Evolutionary conservation across 202 grass and related monocot species (phyloP).

Genomic region (Hordeum pubiflorum): DNA sequence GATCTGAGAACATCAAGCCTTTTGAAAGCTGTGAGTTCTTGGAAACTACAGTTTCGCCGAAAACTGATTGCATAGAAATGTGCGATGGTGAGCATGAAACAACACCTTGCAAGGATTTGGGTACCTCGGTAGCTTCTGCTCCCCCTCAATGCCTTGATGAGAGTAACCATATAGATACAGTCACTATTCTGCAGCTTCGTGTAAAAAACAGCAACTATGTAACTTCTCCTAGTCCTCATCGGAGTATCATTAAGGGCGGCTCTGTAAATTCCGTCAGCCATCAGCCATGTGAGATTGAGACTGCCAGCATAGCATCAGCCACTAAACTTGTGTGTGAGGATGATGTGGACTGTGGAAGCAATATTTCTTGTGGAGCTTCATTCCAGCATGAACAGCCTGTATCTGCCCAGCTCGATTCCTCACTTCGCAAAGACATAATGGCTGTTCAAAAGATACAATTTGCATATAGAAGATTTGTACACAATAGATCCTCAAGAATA

Average conservation of each 20-base stretch:
- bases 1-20: not conserved
- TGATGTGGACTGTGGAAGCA: constrained; percentile 5
- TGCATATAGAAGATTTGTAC: constrained; percentile 41
- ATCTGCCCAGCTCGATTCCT: not conserved
- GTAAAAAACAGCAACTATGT: not conserved
- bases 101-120: not conserved
- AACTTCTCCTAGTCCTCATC: not conserved
- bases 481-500: constrained; percentile 17
- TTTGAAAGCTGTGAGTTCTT: constrained; percentile 1
- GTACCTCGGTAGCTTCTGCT: not conserved
- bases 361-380: constrained; percentile 17
- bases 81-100: not conserved
- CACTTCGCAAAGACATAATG: constrained; percentile 22
- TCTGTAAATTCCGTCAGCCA: not conserved
- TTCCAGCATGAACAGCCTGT: not conserved
- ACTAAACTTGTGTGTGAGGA: constrained; percentile 4
- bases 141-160: constrained; percentile 4
- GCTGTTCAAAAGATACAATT: constrained; percentile 52
- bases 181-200: not conserved
- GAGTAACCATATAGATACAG: not conserved
- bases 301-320: not conserved
- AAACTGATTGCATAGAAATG: constrained; percentile 18
- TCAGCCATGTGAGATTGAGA: not conserved
- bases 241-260: not conserved
- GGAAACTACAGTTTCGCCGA: constrained; percentile 4